Evolutionary conservation across 129 eudicot genomes (phyloP).

Genomic region (Flaveria trinervia): DNA sequence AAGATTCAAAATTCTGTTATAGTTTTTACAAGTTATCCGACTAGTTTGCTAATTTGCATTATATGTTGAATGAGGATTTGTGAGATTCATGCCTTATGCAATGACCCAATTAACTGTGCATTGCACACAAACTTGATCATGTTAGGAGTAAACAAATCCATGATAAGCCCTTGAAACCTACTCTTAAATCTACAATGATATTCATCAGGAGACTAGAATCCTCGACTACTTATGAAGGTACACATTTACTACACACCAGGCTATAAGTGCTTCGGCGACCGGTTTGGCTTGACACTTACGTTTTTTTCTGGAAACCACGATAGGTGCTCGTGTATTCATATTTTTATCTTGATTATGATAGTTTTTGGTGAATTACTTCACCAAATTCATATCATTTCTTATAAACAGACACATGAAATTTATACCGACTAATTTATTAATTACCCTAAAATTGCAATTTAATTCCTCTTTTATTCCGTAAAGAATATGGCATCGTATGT

Average conservation of each 20-base stretch:
- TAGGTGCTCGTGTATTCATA: neutral
- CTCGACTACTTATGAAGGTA: too few species aligned
- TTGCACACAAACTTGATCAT: conserved; percentile 12
- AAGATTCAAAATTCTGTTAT: conserved; percentile 20
- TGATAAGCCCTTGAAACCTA: too few species aligned
- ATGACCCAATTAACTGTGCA: neutral
- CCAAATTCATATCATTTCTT: neutral
- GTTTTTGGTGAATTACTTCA: neutral
- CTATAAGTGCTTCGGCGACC: neutral
- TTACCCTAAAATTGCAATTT: neutral
- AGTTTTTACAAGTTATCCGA: neutral
- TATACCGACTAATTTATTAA: neutral
- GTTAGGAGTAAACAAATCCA: neutral
- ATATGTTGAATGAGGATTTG: neutral
- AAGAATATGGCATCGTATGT: neutral
- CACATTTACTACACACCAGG: too few species aligned
- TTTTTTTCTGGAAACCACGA: neutral
- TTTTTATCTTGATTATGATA: neutral
- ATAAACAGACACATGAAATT: neutral
- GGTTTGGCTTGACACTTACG: neutral
- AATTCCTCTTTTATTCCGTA: neutral
- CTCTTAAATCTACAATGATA: too few species aligned
- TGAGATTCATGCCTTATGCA: neutral
- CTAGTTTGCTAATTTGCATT: neutral
- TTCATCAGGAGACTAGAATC: too few species aligned